phyloP scores from a whole-genome alignment of 2,329 filamentous ascomycete species.

The Colletotrichum karsti region DNA sequence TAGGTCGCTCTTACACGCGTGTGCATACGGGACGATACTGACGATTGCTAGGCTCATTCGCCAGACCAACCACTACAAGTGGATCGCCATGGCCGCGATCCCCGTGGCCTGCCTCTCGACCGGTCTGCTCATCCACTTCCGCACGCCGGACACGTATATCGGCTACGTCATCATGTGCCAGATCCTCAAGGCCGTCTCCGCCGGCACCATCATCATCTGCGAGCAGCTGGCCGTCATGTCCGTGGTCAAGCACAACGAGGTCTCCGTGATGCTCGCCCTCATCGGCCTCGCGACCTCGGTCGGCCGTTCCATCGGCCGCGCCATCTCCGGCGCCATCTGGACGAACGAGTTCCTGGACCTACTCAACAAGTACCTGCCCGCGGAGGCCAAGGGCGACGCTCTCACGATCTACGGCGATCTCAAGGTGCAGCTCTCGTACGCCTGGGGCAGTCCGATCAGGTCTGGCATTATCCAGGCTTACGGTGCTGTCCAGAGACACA shows the following conservation, averaged over 20 bases:
- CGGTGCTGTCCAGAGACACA: conserved; percentile 51
- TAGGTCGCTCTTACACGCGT: background rate
- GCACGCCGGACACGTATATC: conserved; percentile 37
- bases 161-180: conserved; percentile 48
- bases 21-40: conserved; percentile 38
- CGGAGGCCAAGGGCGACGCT: conserved; percentile 51
- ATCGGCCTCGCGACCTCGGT: conserved; percentile 39
- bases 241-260: conserved; percentile 39
- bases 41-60: conserved; percentile 49
- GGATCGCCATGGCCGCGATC: conserved; percentile 38
- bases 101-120: conserved; percentile 40
- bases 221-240: conserved; percentile 49
- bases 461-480: conserved; percentile 56
- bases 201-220: conserved; percentile 48
- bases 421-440: conserved; percentile 45
- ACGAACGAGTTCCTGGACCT: conserved; percentile 45
- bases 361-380: conserved; percentile 46
- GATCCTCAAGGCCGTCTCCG: conserved; percentile 50
- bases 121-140: conserved; percentile 45
- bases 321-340: conserved; percentile 43
- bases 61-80: conserved; percentile 41
- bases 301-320: conserved; percentile 40
- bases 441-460: conserved; percentile 48
- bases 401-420: conserved; percentile 47
- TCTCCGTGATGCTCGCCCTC: conserved; percentile 42